Evolutionary conservation across 176 grass and related monocot genomes (phyloP), one percentile per base, ranked within the genome.

Genomic region (Miscanthus lutarioriparius): DNA sequence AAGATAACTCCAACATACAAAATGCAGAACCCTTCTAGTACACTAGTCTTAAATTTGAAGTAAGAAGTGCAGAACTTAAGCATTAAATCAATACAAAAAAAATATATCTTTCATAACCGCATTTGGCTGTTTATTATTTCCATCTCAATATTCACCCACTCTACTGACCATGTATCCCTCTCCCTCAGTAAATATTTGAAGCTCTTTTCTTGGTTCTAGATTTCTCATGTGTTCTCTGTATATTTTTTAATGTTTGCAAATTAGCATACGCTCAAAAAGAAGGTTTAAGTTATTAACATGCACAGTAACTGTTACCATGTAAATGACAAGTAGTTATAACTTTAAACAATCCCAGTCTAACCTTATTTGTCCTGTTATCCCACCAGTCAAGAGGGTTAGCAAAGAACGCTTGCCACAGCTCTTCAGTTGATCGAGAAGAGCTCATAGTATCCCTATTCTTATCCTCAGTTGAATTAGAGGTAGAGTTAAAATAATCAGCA

Each of bases 361-460:
- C 96, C 96, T 99, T 99, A 71, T 84, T 95, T 82, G 67, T 90
- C 89, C 96, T 95, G 81, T 99, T 99, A 89, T 99, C 96, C 96
- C 93, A 99, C 96, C 96, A 99, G 10, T 94, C 96, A 72, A 94
- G 45, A 40, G 96, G 96, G 75, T 94, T 99, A 72, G 91, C 86
- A 68, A 99, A 99, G 84, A 96, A 99, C 3, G 96, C 96, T 85
- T 96, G 93, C 96, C 96, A 99, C 23, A 95, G 76, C 84, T 92
- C 75, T 92, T 94, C 91, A 80, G 72, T 83, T 81, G 91, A 87
- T 84, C 56, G 86, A 53, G 74, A 87, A 75, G 81, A 37, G 47
- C 3, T 61, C 56, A 44, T 37, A 47, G 80, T 74, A 76, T 62
- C 83, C 59, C 78, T 71, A 73, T 72, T 90, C 73, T 72, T 82